phyloP scores from a whole-genome alignment of 2,329 filamentous ascomycete species.

The Talaromyces sp. region DNA sequence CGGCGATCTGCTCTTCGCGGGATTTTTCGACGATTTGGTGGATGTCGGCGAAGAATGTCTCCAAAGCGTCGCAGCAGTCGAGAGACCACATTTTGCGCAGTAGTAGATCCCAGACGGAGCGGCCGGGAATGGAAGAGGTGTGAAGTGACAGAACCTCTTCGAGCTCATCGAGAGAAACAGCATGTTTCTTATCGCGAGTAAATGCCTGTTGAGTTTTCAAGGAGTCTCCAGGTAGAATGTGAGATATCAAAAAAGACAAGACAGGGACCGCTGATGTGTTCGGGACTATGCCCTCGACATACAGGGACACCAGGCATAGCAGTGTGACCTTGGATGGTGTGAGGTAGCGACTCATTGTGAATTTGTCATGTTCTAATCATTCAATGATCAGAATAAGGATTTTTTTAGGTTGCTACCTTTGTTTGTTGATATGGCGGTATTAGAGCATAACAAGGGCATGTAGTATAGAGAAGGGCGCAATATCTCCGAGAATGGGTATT shows the following conservation, averaged over 20 bases:
- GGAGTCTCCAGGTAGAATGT: constrained; percentile 51
- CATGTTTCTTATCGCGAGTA: constrained; percentile 30
- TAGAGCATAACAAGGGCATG: background rate
- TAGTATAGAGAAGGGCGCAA: background rate
- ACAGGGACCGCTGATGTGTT: constrained; percentile 68
- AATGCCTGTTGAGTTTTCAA: constrained; percentile 23
- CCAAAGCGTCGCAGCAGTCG: constrained; percentile 75
- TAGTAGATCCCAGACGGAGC: constrained; percentile 83
- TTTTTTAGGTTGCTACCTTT: background rate
- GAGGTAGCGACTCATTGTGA: constrained; percentile 70
- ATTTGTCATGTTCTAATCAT: background rate
- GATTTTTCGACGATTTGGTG: constrained; percentile 58
- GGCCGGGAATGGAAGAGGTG: constrained; percentile 61
- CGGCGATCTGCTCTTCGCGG: constrained; percentile 57
- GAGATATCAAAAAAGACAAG: constrained; percentile 72
- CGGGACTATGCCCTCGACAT: constrained; percentile 67
- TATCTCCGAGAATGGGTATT: background rate
- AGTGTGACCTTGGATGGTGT: constrained; percentile 86
- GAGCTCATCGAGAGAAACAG: constrained; percentile 44
- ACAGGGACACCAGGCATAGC: constrained; percentile 75
- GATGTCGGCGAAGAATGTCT: constrained; percentile 66
- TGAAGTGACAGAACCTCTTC: constrained; percentile 46
- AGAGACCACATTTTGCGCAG: constrained; percentile 78
- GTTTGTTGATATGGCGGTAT: background rate
- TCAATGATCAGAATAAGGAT: background rate